Evolutionary conservation across 2,329 filamentous ascomycete genomes (phyloP), one percentile per base, ranked within the genome.

Genomic region (Talaromyces piceae): DNA sequence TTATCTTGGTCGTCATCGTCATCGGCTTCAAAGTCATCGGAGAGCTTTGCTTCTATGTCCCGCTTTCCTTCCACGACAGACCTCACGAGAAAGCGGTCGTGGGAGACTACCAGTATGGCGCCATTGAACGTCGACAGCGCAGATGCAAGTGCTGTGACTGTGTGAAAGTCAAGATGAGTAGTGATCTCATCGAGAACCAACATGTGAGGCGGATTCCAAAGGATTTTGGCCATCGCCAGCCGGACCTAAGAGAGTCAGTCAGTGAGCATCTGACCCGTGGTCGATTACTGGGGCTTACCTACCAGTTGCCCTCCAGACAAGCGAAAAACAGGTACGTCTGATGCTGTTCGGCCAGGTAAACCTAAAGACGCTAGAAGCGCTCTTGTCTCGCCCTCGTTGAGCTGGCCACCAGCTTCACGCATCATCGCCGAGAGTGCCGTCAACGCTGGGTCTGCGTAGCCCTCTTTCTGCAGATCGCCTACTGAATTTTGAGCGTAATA

Each of bases 401-500:
- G 69, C 5, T 66, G 61, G 0, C 72, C 73, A 0, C 73, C 74
- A 1, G 76, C 74, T 47, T 83, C 78, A 20, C 73, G 69, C 43
- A 78, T 75, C 3, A 93, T 65, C 3, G 89, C 73, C 0, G 76
- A 67, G 1, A 93, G 78, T 91, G 98, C 73, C 96, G 93, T 33
- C 97, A 81, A 67, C 97, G 97, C 73, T 97, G 91, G 70, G 94
- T 96, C 41, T 91, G 93, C 0, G 91, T 97, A 82, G 97, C 97
- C 73, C 97, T 98, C 93, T 91, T 96, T 95, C 74, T 97, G 91
- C 8, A 98, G 91, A 80, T 97, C 91, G 77, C 97, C 93, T 9
- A 98, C 80, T 43, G 93, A 93, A 71, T 98, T 93, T 76, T 98
- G 93, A 77, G 97, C 96, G 76, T 97, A 97, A 77, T 98, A 98